Percentiles rank a stretch among this genome's conserved stretches.
These are phyloP conservation scores for Melampsora allii-populina DNA, from an alignment of 1,284 basidiomycete genomes.

Conservation along the genomic window DNA sequence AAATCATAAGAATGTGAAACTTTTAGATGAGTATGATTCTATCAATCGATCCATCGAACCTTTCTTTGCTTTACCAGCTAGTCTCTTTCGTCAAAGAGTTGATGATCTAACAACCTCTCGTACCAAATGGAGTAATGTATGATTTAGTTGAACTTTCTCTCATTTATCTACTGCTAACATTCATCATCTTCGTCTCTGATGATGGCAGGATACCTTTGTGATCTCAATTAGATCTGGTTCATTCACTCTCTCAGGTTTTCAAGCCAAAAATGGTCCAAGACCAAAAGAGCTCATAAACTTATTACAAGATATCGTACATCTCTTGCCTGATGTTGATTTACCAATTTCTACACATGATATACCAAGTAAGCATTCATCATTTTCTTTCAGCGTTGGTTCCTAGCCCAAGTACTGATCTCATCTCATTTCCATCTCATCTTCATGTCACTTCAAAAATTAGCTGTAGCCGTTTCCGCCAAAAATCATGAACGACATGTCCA, in stretches of 20 bases:
- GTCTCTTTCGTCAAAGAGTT: conserved; percentile 13
- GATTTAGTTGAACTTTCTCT: not conserved
- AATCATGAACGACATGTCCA: conserved; percentile 32
- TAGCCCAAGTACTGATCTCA: not conserved
- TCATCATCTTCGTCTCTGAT: not conserved
- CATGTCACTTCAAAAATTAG: not conserved
- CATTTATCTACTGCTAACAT: not conserved
- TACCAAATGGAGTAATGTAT: conserved; percentile 28
- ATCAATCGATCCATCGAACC: conserved; percentile 24
- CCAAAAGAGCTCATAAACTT: conserved; percentile 12
- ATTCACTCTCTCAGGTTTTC: conserved; percentile 18
- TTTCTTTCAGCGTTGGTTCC: too few relatives aligned
- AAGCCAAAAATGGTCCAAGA: not conserved
- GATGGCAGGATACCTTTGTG: conserved; percentile 24
- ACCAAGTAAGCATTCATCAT: conserved; percentile 16
- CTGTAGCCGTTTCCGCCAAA: conserved; percentile 23
- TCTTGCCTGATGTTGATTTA: conserved; percentile 32
- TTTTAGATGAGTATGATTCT: conserved; percentile 35
- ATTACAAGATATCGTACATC: conserved; percentile 19
- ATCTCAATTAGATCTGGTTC: conserved; percentile 26
- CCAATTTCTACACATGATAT: conserved; percentile 21
- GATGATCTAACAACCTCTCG: conserved; percentile 4
- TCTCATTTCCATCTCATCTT: not conserved
- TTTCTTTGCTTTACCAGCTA: conserved; percentile 38
- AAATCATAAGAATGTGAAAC: conserved; percentile 23